These are phyloP conservation scores for Fraxinus greggii DNA, from an alignment of 305 asterid species.

Conservation along the genomic window DNA sequence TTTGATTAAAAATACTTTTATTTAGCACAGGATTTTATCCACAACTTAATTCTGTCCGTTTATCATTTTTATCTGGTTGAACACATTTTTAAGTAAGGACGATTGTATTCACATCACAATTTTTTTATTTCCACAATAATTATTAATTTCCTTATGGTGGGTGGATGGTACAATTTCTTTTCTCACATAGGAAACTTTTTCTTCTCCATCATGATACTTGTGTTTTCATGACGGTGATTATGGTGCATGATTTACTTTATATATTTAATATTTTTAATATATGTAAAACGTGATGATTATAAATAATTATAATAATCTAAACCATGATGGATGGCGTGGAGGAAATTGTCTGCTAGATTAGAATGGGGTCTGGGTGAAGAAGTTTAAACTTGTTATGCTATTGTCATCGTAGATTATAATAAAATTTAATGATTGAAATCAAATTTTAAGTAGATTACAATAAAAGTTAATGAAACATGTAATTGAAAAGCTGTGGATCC, in stretches of 20 bases:
- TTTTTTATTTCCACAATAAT: too few species aligned
- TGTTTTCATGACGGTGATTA: background rate
- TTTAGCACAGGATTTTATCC: background rate
- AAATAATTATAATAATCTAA: too few species aligned
- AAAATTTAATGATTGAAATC: too few species aligned
- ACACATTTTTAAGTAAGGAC: too few species aligned
- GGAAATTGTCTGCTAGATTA: background rate
- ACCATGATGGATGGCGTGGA: background rate
- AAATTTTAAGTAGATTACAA: too few species aligned
- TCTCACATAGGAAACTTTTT: background rate
- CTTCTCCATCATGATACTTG: background rate
- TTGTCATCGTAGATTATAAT: too few species aligned
- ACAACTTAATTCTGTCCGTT: too few species aligned
- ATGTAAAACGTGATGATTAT: background rate
- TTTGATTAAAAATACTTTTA: too few species aligned
- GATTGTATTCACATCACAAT: too few species aligned
- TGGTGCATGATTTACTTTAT: background rate
- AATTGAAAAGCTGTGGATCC: too few species aligned
- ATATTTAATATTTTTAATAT: too few species aligned
- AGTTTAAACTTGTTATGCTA: background rate
- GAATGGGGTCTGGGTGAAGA: background rate
- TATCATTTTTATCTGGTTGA: background rate
- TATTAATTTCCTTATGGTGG: background rate
- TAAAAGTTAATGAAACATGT: too few species aligned
- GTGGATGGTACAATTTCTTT: background rate